Evolutionary conservation across 2,329 filamentous ascomycete genomes (phyloP).

Genomic region (Cyphellophora europaea): DNA sequence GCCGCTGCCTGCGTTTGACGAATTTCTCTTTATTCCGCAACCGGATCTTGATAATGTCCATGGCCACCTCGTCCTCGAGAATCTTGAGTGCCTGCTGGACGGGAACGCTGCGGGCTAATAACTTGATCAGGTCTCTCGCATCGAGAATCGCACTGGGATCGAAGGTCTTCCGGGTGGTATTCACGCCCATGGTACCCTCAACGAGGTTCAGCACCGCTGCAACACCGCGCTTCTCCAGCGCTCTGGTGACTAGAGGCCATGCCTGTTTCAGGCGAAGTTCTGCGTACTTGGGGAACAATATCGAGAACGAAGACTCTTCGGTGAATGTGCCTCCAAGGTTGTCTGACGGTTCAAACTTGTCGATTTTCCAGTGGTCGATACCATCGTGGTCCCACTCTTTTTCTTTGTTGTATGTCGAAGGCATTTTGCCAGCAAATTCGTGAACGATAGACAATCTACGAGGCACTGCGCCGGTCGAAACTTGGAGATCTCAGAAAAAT

Average conservation of each 20-base stretch:
- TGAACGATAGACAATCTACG: too few relatives aligned
- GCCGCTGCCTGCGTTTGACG: slow-evolving; percentile 85
- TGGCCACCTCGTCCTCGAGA: slow-evolving; percentile 80
- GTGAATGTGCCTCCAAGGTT: slow-evolving; percentile 78
- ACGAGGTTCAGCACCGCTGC: slow-evolving; percentile 89
- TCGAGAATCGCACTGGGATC: slow-evolving; percentile 92
- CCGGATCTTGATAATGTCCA: slow-evolving; percentile 93
- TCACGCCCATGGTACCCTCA: slow-evolving; percentile 93
- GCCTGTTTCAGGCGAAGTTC: slow-evolving; percentile 87
- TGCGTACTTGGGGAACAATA: slow-evolving; percentile 88
- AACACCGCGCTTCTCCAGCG: slow-evolving; percentile 79
- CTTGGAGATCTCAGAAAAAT: too few relatives aligned
- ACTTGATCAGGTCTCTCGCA: slow-evolving; percentile 85
- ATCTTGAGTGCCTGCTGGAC: slow-evolving; percentile 91
- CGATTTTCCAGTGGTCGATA: slow-evolving; percentile 93
- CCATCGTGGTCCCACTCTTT: slow-evolving; percentile 96
- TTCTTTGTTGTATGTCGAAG: slow-evolving; percentile 78
- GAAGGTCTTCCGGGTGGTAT: slow-evolving; percentile 83
- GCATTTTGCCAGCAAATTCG: slow-evolving; percentile 61
- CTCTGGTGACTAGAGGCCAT: slow-evolving; percentile 83
- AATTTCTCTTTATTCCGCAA: slow-evolving; percentile 93
- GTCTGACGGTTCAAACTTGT: slow-evolving; percentile 75
- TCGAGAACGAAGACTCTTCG: slow-evolving; percentile 82
- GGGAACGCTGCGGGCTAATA: slow-evolving; percentile 83
- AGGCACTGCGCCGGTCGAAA: too few relatives aligned